phyloP scores from a whole-genome alignment of 805 yeast genomes.

The Saturnispora ahearnii region DNA sequence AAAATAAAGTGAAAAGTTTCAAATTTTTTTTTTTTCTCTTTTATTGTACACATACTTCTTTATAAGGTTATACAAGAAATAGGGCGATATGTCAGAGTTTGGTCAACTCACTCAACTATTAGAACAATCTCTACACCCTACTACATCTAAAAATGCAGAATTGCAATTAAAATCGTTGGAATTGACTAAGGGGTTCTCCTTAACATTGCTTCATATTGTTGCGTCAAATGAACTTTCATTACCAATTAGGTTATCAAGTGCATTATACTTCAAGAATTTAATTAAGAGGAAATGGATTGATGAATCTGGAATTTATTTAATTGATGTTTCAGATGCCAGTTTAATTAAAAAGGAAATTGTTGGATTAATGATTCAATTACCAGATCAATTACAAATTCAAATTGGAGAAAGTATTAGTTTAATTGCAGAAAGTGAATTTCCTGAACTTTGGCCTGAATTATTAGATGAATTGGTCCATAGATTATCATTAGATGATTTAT shows the following conservation, averaged over 20 bases:
- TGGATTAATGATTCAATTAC: constrained; percentile 76
- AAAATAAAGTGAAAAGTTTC: background rate
- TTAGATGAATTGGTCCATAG: constrained; percentile 64
- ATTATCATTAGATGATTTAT: constrained; percentile 57
- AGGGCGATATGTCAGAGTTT: constrained; percentile 31
- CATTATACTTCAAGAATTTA: constrained; percentile 83
- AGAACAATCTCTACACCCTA: constrained; percentile 57
- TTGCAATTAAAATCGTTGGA: constrained; percentile 55
- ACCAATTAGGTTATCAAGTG: constrained; percentile 74
- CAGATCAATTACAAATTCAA: constrained; percentile 77
- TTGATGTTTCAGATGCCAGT: constrained; percentile 51
- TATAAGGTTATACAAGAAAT: background rate
- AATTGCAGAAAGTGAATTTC: constrained; percentile 95
- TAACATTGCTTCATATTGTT: constrained; percentile 66
- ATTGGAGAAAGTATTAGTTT: constrained; percentile 88
- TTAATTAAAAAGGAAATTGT: constrained; percentile 70
- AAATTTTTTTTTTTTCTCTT: background rate
- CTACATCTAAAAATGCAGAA: constrained; percentile 61
- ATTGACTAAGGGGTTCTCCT: constrained; percentile 60
- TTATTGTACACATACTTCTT: background rate
- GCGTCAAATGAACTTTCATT: constrained; percentile 47
- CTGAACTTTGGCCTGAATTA: constrained; percentile 76
- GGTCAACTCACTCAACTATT: constrained; percentile 46
- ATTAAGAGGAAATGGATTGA: constrained; percentile 82
- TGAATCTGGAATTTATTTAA: constrained; percentile 71